Evolutionary conservation across 331 rosid genomes (phyloP), one percentile per base, ranked within the genome.

Genomic region (Quercus tomentella): DNA sequence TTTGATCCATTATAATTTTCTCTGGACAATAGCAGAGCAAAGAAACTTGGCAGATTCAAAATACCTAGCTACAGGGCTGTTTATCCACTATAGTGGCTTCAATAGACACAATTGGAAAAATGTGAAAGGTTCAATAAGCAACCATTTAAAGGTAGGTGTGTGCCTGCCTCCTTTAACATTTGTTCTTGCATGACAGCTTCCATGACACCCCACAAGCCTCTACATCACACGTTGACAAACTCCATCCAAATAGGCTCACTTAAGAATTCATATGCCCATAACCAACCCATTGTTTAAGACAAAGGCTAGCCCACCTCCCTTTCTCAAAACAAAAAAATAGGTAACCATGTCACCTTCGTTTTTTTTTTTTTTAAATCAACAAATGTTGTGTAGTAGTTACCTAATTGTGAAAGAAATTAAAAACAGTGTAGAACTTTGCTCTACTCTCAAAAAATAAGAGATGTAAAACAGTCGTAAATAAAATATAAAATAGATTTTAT

Each of bases 171-270:
- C 4, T 12, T 31, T 31, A 17, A 31, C 16, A 31, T 20, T 17
- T 66, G 51, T 66, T 66, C 52, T 66, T 66, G 25, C 11, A 31
- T 7, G 23, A 31, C 12, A 66, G 23, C 45, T 18, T 66, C 14
- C 15, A 65, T 17, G 18, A 30, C 23, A 18, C 23, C 52, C 12
- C 17, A 17, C 45, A 28, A 31, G 71, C 51, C 31, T 66, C 35
- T 33, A 66, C 49, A 63, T 63, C 41, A 17, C 23, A 22, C 7
- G 21, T n/a, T 58, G 17, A 31, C 5, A 33, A 6, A 65, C 16
- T 30, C 71, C 45, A 1, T 6, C 25, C 91, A 81, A 55, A 68
- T 83, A 92, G 97, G 70, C 70, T 17, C 45, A 11, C 22, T 30
- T 30, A 26, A 23, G 6, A 22, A 60, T 23, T 26, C 30, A 2